Base-by-base conservation (phyloP, 2,329 filamentous ascomycete species). In the Neopestalotiopsis sp. region DNA sequence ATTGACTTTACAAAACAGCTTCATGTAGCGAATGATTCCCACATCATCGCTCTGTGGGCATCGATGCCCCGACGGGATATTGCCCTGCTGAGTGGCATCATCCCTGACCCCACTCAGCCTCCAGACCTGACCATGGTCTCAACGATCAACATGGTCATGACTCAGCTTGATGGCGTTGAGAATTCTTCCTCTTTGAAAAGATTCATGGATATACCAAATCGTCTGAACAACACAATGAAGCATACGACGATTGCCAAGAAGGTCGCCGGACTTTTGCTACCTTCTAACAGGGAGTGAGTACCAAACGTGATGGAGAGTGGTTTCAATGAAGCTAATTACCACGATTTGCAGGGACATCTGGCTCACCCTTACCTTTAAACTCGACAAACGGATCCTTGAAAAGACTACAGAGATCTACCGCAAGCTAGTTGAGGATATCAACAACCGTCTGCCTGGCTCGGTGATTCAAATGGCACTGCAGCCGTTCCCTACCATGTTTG, bases 341-440 rank as follows among this genome's bases (percentile, higher is more conserved):
- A 13, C 24, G 10, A 17, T 49, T 14, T 4, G 0, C 30, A 67
- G 42, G 24, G 20, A 62, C 28, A 63, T 61, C 49, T 74, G 72
- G 72, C 71, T 67, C 32, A 65, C 69, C 4, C 56, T 70, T 20
- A 69, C 70, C 3, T 57, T 70, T 66, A 70, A 69, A 63, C 71
- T 72, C 30, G 69, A 72, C 63, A 32, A 40, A 7, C 42, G 60
- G 14, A 74, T 83, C 12, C 77, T 83, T 72, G 74, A 74, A 28
- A 75, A 80, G 61, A 79, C 80, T 7, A 77, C 80, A 59, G 78
- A 78, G 67, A 78, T 83, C 67, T 82, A 84, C 73, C 73, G 77
- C 52, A 76, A 78, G 14, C 77, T 83, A 68, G 76, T 82, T 49
- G 74, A 73, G 30, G 76, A 74, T 40, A 68, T 79, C 62, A 78